These are phyloP conservation scores for Boletus sp. DNA, from an alignment of 768 basidiomycete species.

Conservation along the genomic window DNA sequence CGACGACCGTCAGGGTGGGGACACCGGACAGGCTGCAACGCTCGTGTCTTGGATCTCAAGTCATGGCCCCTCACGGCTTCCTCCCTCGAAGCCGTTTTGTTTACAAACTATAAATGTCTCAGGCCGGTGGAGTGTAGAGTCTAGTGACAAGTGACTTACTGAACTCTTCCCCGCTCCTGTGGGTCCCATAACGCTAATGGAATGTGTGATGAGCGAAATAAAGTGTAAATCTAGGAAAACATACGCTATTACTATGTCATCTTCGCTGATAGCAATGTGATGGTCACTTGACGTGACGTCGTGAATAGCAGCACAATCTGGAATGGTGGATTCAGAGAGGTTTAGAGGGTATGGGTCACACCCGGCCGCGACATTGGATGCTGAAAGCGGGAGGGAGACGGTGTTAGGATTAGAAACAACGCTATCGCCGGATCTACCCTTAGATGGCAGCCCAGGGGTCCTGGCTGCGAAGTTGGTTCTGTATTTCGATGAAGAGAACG, in stretches of 20 bases:
- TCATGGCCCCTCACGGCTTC: neutral
- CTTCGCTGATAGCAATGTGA: neutral
- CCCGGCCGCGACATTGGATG: neutral
- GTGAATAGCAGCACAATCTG: neutral
- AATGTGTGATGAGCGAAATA: neutral
- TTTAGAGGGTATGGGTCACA: neutral
- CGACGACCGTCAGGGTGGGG: slow-evolving; percentile 14
- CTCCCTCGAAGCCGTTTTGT: neutral
- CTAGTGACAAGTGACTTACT: slow-evolving; percentile 1
- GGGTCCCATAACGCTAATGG: slow-evolving; percentile 15
- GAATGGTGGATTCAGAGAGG: neutral
- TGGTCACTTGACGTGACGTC: neutral
- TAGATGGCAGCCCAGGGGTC: neutral
- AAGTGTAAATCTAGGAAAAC: neutral
- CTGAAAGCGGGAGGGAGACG: neutral
- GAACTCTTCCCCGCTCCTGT: slow-evolving; percentile 20
- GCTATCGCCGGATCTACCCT: neutral
- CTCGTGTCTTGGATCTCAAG: slow-evolving; percentile 9
- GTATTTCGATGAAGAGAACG: neutral
- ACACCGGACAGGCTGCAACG: slow-evolving; percentile 6
- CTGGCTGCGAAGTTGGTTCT: neutral
- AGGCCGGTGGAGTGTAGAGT: neutral
- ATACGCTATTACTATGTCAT: slow-evolving; percentile 19
- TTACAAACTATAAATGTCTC: slow-evolving; percentile 13
- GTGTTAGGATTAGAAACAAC: neutral